phyloP scores from a whole-genome alignment of 2,329 filamentous ascomycete genomes.

The Aspergillus melleus region DNA sequence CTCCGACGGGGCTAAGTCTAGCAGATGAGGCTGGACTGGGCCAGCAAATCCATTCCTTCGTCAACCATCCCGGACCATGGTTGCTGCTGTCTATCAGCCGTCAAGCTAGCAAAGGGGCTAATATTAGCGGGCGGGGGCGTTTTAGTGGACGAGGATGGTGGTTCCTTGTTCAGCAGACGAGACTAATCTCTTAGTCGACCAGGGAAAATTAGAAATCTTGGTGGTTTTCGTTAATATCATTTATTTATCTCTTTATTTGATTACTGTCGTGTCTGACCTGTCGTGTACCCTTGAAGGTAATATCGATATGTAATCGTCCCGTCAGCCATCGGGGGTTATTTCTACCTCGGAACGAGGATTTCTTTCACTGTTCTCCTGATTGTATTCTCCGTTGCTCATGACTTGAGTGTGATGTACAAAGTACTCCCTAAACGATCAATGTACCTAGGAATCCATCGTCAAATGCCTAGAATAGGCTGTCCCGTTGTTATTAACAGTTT shows the following conservation, averaged over 20 bases:
- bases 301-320: neutral
- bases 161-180: neutral
- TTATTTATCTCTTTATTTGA: neutral
- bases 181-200: neutral
- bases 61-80: neutral
- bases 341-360: neutral
- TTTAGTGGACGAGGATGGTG: neutral
- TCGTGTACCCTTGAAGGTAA: neutral
- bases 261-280: neutral
- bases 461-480: neutral
- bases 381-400: neutral
- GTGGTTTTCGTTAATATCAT: neutral
- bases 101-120: slow-evolving; percentile 3
- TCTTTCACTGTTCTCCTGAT: neutral
- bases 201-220: neutral
- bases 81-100: slow-evolving; percentile 7
- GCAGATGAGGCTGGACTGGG: neutral
- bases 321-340: neutral
- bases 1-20: neutral
- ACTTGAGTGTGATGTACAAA: neutral
- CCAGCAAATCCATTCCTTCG: neutral
- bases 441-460: neutral
- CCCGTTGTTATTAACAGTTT: neutral
- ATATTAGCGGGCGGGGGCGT: neutral
- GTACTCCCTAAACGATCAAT: neutral